A percentile compares a stretch with the other conserved stretches of the same genome.
phyloP scores from a whole-genome alignment of 2,329 filamentous ascomycete species.

The Pyricularia sp. region DNA sequence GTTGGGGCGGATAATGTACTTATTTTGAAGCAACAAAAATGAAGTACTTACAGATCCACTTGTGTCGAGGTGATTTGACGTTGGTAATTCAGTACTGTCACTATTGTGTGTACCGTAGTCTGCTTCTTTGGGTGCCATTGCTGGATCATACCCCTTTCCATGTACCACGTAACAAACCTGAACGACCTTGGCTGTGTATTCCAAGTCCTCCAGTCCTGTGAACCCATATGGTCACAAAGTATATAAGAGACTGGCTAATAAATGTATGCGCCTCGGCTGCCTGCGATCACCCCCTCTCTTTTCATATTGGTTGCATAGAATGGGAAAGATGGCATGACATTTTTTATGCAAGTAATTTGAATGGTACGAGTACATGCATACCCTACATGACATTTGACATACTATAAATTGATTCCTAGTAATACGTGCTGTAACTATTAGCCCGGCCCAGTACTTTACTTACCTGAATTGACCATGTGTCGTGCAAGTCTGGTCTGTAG shows the following conservation, averaged over 20 bases:
- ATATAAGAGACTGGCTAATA: background rate
- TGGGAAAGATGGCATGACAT: background rate
- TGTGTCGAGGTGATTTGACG: background rate
- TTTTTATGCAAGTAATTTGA: background rate
- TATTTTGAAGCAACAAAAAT: too few relatives aligned
- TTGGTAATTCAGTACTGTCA: too few relatives aligned
- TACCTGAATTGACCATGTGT: background rate
- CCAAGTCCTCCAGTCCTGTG: background rate
- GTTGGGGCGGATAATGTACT: too few relatives aligned
- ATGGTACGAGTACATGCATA: background rate
- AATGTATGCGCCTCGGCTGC: background rate
- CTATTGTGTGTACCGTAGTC: background rate
- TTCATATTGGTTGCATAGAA: background rate
- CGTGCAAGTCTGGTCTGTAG: background rate
- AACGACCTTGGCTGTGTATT: background rate
- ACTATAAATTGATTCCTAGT: background rate
- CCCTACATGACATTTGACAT: background rate
- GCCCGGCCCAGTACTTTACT: too few relatives aligned
- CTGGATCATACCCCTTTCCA: background rate
- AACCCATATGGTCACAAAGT: background rate
- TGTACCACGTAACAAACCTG: background rate
- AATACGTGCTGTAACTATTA: background rate
- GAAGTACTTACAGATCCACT: background rate
- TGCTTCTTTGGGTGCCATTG: background rate
- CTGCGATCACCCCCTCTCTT: background rate